Percentiles rank a stretch among this genome's conserved stretches.
phyloP scores from a whole-genome alignment of 805 yeast species.

The Zygoascus ofunaensis region DNA sequence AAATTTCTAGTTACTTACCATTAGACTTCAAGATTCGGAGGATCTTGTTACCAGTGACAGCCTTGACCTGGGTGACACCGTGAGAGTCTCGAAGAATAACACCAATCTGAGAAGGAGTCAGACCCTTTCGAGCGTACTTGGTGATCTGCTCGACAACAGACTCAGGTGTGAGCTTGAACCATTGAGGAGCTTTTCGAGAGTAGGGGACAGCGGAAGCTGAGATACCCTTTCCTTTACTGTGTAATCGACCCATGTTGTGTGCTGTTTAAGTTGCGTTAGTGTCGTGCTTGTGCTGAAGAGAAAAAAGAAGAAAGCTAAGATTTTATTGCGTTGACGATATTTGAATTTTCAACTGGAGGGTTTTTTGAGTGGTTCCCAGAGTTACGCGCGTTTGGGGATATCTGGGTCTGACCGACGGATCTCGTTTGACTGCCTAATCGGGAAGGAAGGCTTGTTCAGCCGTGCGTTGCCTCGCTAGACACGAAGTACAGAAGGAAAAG shows the following conservation, averaged over 20 bases:
- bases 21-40: constrained; percentile 98
- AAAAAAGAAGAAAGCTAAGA: too few relatives aligned
- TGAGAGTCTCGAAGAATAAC: constrained; percentile 99
- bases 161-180: constrained; percentile 97
- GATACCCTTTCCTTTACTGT: constrained; percentile 99
- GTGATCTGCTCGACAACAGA: constrained; percentile 94
- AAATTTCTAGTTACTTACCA: constrained; percentile 44
- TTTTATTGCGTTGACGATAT: background rate
- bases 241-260: constrained; percentile 99
- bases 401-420: background rate
- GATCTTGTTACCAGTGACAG: constrained; percentile 98
- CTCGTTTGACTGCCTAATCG: background rate
- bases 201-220: constrained; percentile 98
- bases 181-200: constrained; percentile 97
- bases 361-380: constrained; percentile 2
- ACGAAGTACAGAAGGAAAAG: too few relatives aligned
- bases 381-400: constrained; percentile 1
- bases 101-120: constrained; percentile 99
- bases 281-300: background rate
- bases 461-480: too few relatives aligned
- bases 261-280: constrained; percentile 29
- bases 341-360: background rate
- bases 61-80: constrained; percentile 97
- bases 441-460: background rate
- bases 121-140: constrained; percentile 99